A percentile compares a stretch with the other conserved stretches of the same genome.
These are phyloP conservation scores for Vaccinium vitisidaea DNA, from an alignment of 148 eudicot genomes.

Conservation along the genomic window DNA sequence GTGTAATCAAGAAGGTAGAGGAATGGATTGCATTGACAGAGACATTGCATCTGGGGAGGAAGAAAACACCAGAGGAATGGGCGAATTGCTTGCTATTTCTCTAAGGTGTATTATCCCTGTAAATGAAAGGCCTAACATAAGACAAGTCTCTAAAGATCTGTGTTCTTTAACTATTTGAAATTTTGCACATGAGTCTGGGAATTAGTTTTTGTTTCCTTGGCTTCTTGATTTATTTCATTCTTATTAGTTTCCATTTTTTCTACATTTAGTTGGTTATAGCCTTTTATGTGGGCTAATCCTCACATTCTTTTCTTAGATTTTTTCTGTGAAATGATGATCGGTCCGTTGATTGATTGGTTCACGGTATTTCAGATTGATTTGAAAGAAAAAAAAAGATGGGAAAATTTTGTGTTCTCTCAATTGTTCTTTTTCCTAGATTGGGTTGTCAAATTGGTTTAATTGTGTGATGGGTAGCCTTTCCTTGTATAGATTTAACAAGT, in stretches of 20 bases:
- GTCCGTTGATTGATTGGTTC: too few species aligned
- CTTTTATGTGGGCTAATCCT: conserved; percentile 46
- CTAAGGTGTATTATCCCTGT: conserved; percentile 84
- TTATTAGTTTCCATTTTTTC: conserved; percentile 20
- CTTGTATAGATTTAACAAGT: too few species aligned
- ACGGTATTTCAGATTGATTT: too few species aligned
- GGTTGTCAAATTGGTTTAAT: too few species aligned
- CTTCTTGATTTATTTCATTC: conserved; percentile 9
- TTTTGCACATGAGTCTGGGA: conserved; percentile 51
- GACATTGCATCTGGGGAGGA: conserved; percentile 63
- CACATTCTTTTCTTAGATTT: conserved; percentile 40
- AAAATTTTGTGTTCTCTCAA: too few species aligned
- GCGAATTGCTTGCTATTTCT: conserved; percentile 74
- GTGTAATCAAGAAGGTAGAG: conserved; percentile 80
- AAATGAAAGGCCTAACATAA: conserved; percentile 87
- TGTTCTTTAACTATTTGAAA: conserved; percentile 60
- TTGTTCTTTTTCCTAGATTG: too few species aligned
- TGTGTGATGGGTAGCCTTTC: too few species aligned
- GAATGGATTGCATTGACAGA: conserved; percentile 82
- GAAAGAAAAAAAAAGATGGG: too few species aligned
- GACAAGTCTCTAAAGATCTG: conserved; percentile 69
- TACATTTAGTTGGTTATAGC: conserved; percentile 34
- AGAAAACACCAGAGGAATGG: conserved; percentile 70
- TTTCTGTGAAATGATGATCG: too few species aligned
- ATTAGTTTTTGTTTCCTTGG: conserved; percentile 21